phyloP scores from a whole-genome alignment of 2,329 filamentous ascomycete genomes.

The Bipolaris oryzae region DNA sequence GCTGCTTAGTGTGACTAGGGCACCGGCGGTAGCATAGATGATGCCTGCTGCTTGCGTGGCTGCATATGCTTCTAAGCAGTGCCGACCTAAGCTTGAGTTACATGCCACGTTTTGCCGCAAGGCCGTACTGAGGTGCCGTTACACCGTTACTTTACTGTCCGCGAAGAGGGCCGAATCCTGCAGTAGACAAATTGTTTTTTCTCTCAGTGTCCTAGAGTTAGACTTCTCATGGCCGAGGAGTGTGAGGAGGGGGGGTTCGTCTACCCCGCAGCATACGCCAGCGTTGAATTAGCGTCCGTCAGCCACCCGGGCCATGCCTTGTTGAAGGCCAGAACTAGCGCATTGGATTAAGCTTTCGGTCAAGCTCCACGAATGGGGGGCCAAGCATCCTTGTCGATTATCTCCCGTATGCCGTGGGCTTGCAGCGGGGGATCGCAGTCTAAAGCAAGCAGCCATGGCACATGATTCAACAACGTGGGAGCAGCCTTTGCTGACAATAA shows the following conservation, averaged over 20 bases:
- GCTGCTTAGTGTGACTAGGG: conserved; percentile 7
- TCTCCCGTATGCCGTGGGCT: conserved; percentile 21
- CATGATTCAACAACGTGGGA: conserved; percentile 13
- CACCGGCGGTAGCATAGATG: conserved; percentile 7
- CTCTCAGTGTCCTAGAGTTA: neutral
- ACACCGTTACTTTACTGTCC: neutral
- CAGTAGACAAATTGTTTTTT: neutral
- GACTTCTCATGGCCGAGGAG: neutral
- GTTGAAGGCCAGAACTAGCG: conserved; percentile 24
- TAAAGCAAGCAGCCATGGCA: conserved; percentile 11
- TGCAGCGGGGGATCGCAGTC: conserved; percentile 11
- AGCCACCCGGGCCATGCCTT: conserved; percentile 24
- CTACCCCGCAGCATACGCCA: conserved; percentile 33
- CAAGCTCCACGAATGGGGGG: conserved; percentile 30
- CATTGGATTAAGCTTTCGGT: conserved; percentile 33
- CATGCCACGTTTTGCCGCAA: neutral
- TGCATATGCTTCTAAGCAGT: conserved; percentile 16
- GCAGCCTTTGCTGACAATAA: conserved; percentile 6
- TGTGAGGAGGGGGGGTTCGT: neutral
- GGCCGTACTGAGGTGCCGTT: neutral
- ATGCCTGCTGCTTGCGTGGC: conserved; percentile 22
- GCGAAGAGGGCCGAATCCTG: neutral
- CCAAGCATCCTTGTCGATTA: conserved; percentile 35
- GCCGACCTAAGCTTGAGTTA: conserved; percentile 3
- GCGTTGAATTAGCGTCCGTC: conserved; percentile 29